Evolutionary conservation across 176 grass and related monocot genomes (phyloP).

Genomic region (Cenchrus americanus): DNA sequence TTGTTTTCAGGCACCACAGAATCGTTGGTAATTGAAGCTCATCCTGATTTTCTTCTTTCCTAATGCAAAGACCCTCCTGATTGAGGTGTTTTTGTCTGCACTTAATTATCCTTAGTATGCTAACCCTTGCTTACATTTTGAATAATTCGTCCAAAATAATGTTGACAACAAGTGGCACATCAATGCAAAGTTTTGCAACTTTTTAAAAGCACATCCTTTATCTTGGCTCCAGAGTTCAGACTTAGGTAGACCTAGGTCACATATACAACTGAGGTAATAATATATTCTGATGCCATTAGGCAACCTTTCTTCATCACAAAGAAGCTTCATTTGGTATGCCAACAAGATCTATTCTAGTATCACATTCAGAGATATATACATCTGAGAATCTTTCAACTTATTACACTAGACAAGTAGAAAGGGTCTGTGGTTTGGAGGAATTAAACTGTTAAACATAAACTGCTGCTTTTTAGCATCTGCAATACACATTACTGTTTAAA

Average conservation of each 20-base stretch:
- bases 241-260: slow-evolving; percentile 29
- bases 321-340: slow-evolving; percentile 31
- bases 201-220: background rate
- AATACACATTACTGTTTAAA: background rate
- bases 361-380: background rate
- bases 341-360: slow-evolving; percentile 8
- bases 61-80: background rate
- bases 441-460: background rate
- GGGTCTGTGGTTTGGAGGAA: background rate
- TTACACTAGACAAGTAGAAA: background rate
- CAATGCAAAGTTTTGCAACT: background rate
- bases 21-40: background rate
- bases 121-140: background rate
- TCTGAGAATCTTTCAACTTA: background rate
- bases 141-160: background rate
- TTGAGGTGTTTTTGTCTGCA: slow-evolving; percentile 13
- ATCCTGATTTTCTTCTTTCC: background rate
- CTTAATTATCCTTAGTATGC: background rate
- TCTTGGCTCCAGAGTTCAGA: background rate
- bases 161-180: background rate
- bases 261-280: slow-evolving; percentile 9
- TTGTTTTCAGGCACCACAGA: background rate
- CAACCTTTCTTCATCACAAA: slow-evolving; percentile 34
- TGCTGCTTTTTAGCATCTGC: background rate
- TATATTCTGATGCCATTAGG: slow-evolving; percentile 23